These are phyloP conservation scores for Globisporangium nodosum DNA, from an alignment of 352 stramenopile genomes.

Conservation along the genomic window DNA sequence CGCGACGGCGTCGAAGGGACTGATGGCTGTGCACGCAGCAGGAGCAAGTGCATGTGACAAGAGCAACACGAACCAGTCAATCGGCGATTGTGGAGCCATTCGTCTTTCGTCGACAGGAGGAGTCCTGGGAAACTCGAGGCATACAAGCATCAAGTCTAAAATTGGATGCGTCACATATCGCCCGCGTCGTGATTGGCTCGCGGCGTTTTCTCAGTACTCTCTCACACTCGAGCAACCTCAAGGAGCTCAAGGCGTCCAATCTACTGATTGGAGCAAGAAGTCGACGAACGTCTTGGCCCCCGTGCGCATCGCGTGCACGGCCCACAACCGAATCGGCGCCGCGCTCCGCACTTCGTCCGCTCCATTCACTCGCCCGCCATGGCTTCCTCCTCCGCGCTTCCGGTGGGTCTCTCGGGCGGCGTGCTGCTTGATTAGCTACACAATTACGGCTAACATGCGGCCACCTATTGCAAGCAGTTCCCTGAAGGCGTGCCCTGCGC, in stretches of 20 bases:
- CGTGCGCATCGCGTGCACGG: neutral
- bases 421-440: too few relatives aligned
- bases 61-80: neutral
- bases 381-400: constrained; percentile 18
- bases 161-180: neutral
- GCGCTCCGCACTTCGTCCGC: neutral
- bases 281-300: neutral
- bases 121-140: neutral
- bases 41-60: too few relatives aligned
- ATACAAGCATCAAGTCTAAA: neutral
- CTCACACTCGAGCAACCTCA: too few relatives aligned
- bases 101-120: neutral
- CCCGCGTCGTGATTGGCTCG: neutral
- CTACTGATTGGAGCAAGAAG: neutral
- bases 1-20: neutral
- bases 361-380: constrained; percentile 9
- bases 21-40: too few relatives aligned
- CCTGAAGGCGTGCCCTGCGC: constrained; percentile 33
- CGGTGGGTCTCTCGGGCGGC: constrained; percentile 10
- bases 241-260: neutral
- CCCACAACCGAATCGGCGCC: constrained; percentile 3
- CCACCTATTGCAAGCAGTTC: constrained; percentile 8
- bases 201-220: neutral
- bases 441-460: too few relatives aligned
- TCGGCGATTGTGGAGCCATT: neutral